A percentile compares a stretch with the other conserved stretches of the same genome.
Evolutionary conservation across 2,329 filamentous ascomycete genomes (phyloP).

Genomic region (Clonostachys rhizophaga): DNA sequence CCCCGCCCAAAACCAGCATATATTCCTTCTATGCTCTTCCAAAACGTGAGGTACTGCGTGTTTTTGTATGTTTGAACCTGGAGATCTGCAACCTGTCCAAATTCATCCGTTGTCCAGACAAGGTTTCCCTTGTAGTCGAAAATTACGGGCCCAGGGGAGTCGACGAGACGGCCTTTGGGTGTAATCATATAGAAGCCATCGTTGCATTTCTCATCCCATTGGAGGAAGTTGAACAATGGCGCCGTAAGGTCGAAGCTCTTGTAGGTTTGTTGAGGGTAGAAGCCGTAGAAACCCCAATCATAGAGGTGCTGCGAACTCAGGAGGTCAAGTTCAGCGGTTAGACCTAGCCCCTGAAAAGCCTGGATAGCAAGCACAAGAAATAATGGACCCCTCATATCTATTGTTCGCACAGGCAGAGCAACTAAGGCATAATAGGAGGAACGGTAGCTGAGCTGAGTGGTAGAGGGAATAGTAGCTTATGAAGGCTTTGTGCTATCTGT

Average conservation of each 20-base stretch:
- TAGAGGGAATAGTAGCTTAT: no score
- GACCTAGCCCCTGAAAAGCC: no score
- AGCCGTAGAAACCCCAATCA: constrained; percentile 1
- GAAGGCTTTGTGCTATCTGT: no score
- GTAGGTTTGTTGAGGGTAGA: constrained; percentile 8
- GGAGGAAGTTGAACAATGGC: constrained; percentile 23
- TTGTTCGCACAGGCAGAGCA: no score
- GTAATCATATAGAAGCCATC: constrained; percentile 29
- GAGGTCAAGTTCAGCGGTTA: not conserved
- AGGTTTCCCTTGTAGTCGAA: constrained; percentile 34
- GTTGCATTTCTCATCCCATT: constrained; percentile 24
- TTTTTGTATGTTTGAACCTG: constrained; percentile 23
- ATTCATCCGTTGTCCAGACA: constrained; percentile 27
- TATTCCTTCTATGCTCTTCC: constrained; percentile 12
- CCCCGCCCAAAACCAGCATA: not conserved
- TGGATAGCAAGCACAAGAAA: no score
- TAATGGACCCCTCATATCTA: no score
- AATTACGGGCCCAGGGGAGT: constrained; percentile 32
- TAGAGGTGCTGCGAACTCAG: constrained; percentile 3
- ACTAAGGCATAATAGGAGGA: no score
- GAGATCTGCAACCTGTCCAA: constrained; percentile 13
- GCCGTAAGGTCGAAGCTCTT: constrained; percentile 10
- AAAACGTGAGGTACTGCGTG: constrained; percentile 25
- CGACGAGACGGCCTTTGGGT: constrained; percentile 25
- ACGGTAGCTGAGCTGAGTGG: no score